Conservation (phyloP, 2,329 filamentous ascomycete species). For the Monascus ruber region DNA sequence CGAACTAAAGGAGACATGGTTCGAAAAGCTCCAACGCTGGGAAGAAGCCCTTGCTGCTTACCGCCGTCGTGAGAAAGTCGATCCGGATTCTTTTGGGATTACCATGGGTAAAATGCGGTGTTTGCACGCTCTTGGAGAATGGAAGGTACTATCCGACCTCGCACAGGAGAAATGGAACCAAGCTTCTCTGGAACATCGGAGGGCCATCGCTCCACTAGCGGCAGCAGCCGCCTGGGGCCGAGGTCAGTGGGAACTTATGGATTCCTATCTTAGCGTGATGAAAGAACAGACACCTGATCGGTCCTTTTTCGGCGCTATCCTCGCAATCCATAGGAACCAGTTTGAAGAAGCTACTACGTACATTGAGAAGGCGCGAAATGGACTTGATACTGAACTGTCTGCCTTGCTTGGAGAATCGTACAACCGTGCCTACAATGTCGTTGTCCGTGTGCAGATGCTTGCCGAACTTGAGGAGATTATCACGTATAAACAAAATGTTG, state of each 20-base stretch:
- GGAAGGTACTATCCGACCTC: slow-evolving; percentile 81
- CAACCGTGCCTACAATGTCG: slow-evolving; percentile 93
- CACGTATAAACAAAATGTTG: slow-evolving; percentile 79
- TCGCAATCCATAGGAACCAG: slow-evolving; percentile 89
- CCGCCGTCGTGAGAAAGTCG: slow-evolving; percentile 67
- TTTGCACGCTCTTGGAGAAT: slow-evolving; percentile 91
- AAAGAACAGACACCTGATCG: slow-evolving; percentile 86
- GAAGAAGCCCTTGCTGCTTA: slow-evolving; percentile 92
- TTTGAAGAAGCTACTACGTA: slow-evolving; percentile 83
- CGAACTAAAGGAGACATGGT: slow-evolving; percentile 95
- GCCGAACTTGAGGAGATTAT: slow-evolving; percentile 98
- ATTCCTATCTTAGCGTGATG: slow-evolving; percentile 91
- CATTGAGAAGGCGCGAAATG: slow-evolving; percentile 84
- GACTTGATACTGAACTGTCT: slow-evolving; percentile 87
- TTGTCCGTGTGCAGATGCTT: slow-evolving; percentile 97
- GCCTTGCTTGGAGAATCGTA: slow-evolving; percentile 97
- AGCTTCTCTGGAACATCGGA: slow-evolving; percentile 74
- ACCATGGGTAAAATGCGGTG: slow-evolving; percentile 99
- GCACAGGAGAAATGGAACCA: slow-evolving; percentile 91
- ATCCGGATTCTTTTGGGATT: slow-evolving; percentile 75
- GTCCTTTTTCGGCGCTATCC: slow-evolving; percentile 93
- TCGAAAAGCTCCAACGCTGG: slow-evolving; percentile 96
- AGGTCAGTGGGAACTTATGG: slow-evolving; percentile 96
- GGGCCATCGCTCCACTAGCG: slow-evolving; percentile 82
- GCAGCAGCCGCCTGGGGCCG: slow-evolving; percentile 95